Conservation (phyloP, 768 basidiomycete species). For the Tricholoma matsutake region DNA sequence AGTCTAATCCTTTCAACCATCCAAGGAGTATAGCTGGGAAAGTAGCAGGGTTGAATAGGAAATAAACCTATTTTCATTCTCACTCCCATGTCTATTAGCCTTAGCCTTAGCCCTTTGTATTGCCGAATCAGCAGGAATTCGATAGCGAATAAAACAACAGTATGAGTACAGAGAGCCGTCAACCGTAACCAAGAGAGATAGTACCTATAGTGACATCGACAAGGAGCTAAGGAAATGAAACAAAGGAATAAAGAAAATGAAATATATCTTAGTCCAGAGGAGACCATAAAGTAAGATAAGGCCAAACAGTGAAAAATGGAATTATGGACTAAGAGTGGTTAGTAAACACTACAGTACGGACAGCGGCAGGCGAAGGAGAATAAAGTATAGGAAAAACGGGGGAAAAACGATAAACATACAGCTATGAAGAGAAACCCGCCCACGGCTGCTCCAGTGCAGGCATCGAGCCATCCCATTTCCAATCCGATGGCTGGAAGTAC, state of each 20-base stretch:
- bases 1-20: constrained; percentile 24
- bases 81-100: neutral
- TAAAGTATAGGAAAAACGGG: constrained; percentile 23
- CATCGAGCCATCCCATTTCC: constrained; percentile 78
- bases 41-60: neutral
- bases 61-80: neutral
- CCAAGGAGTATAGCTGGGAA: neutral
- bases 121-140: constrained; percentile 37
- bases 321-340: constrained; percentile 14
- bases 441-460: constrained; percentile 62
- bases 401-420: constrained; percentile 32
- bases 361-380: constrained; percentile 14
- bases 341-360: constrained; percentile 7
- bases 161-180: constrained; percentile 51
- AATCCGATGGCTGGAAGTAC: constrained; percentile 58
- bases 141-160: constrained; percentile 64
- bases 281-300: constrained; percentile 35
- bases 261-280: constrained; percentile 39
- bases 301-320: constrained; percentile 19
- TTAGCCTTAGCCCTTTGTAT: neutral
- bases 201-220: constrained; percentile 20
- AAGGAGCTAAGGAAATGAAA: constrained; percentile 13
- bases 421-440: constrained; percentile 65
- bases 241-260: constrained; percentile 7
- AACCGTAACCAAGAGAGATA: constrained; percentile 40